Percentiles rank a stretch among this genome's conserved stretches.
Conservation (phyloP, 1,284 basidiomycete genomes). For the Meira miltonrushii region DNA sequence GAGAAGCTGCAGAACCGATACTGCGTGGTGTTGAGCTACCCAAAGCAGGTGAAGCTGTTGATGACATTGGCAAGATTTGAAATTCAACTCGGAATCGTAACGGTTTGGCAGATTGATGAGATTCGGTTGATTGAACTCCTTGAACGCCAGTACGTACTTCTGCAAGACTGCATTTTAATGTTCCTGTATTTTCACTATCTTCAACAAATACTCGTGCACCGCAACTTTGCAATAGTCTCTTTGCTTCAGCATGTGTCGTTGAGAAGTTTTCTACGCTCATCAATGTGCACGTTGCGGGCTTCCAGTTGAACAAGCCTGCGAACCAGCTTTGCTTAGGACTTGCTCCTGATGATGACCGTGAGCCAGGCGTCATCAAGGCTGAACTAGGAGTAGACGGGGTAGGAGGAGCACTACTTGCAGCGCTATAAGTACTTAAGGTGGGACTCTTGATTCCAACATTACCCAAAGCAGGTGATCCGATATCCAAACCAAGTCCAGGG, state of each 20-base stretch:
- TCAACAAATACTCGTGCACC: constrained; percentile 66
- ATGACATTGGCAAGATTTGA: constrained; percentile 29
- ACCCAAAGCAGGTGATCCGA: constrained; percentile 10
- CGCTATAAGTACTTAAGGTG: not conserved
- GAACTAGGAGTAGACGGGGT: constrained; percentile 3
- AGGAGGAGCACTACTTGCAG: not conserved
- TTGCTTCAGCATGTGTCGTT: constrained; percentile 64
- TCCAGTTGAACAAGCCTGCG: constrained; percentile 79
- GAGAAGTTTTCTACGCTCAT: constrained; percentile 57
- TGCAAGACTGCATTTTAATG: constrained; percentile 33
- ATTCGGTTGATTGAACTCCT: constrained; percentile 17
- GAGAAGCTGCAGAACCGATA: not conserved
- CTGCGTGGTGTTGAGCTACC: constrained; percentile 6
- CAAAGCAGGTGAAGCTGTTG: constrained; percentile 4
- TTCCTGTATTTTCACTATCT: constrained; percentile 53
- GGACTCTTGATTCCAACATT: not conserved
- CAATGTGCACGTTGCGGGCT: constrained; percentile 61
- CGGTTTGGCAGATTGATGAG: constrained; percentile 24
- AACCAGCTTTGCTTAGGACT: constrained; percentile 72
- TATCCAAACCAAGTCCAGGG: constrained; percentile 35
- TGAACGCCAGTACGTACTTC: constrained; percentile 28
- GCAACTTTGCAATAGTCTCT: constrained; percentile 64
- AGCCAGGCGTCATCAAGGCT: constrained; percentile 4
- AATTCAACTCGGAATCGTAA: constrained; percentile 49
- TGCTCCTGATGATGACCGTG: not conserved